Base-by-base conservation (phyloP, 2,329 filamentous ascomycete genomes). In the Cucurbitaria berberidis region DNA sequence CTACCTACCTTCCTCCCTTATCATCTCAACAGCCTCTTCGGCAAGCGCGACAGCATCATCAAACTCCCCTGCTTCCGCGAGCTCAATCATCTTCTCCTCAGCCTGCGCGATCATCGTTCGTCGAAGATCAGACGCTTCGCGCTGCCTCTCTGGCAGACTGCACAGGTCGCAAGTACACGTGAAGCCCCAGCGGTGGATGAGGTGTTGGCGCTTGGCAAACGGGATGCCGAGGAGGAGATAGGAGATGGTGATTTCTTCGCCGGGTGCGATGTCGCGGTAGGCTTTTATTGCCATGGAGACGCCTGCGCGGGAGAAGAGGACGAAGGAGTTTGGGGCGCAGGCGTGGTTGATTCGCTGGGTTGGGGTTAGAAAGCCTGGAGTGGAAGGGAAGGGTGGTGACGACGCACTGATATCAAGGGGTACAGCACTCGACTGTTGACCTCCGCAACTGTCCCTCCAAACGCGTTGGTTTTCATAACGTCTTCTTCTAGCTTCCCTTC, bases 211-310 rank as follows among this genome's bases (percentile, higher is more conserved):
- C 19, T 55, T 24, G 0, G 30, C 0, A 3, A 39, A 56, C 18
- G 64, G 50, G 5, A 55, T 44, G 19, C 63, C 63, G 22, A 64
- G 45, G 16, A 60, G 54, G 43, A 66, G 49, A 36, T 68, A 68
- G 4, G 59, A 62, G 7, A 68, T 51, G 2, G 43, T 65, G 15
- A 68, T 63, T 51, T 68, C 66, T 36, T 67, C 64, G n/a, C 66
- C 66, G 4, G 46, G 44, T 9, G 55, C 34, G 24, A 68, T 67
- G 42, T 55, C 55, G 9, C 55, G 57, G 40, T 63, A 66, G 6
- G 66, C 59, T 59, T 66, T 67, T 6, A 67, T 51, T 2, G 55
- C 59, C 39, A 66, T 59, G 16, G 53, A 60, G 27, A 67, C 43
- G 11, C 62, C 63, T 13, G 48, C 53, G 29, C 43, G 54, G n/a